Base-by-base conservation (phyloP, 108 stramenopile genomes). In the Mediolabrus comicus region DNA sequence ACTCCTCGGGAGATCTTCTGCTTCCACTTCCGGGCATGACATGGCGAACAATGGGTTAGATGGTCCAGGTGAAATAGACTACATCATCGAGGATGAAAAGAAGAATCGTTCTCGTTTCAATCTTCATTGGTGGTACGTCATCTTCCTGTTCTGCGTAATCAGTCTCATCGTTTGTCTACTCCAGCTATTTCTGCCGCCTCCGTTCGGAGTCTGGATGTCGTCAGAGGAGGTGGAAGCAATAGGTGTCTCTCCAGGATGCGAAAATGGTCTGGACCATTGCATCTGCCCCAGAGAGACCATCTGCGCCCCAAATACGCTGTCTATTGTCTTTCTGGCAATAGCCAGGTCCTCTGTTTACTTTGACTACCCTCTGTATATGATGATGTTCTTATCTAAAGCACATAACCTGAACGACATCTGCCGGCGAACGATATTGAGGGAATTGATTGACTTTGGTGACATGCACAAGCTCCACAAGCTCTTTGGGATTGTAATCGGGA, bases 291-390 rank as follows among this genome's bases (percentile, higher is more conserved):
- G 71, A 22, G 53, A 72, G 52, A 72, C 71, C 13, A 53, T 72
- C 11, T 72, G 63, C 22, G 71, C 71, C 7, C 30, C 52, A 51
- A 17, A 30, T 25, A 26, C 64, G 29, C 7, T 64, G 8, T 64
- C 46, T 1, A 65, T 72, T 33, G 39, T 72, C 13, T 28, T 72
- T 8, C 71, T 72, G 2, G 33, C 63, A 0, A 34, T 72, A 5
- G 34, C 71, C 5, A 25, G 71, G 34, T 65, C 39, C 63, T 53
- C 62, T 1, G 71, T 52, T 7, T 72, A 36, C 59, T 72, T 72
- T n/a, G 71, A 72, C 39, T 72, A 72, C 19, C 71, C 71, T 8
- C 36, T 72, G 14, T 72, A 72, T 35, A 72, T 72, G 71, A 25
- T 52, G 24, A 10, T 72, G 17, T 72, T 72, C 59, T 10, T 72